phyloP scores from a whole-genome alignment of 768 basidiomycete genomes.

The Xerocomellus dryophilus region DNA sequence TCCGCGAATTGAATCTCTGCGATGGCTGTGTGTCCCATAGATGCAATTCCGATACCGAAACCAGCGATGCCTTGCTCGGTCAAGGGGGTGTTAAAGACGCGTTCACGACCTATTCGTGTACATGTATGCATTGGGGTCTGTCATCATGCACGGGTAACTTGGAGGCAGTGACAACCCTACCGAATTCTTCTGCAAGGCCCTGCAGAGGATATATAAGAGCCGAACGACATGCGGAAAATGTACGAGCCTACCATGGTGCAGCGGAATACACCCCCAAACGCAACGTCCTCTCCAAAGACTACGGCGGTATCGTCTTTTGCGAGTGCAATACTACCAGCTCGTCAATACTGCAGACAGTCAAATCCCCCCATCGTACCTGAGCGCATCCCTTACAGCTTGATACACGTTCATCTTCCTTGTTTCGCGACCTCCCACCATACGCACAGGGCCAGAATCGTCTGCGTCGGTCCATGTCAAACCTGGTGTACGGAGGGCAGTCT shows the following conservation, averaged over 20 bases:
- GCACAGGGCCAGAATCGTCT: conserved; percentile 39
- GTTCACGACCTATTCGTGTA: conserved; percentile 63
- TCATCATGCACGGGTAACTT: not conserved
- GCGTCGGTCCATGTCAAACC: conserved; percentile 72
- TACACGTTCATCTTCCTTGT: conserved; percentile 96
- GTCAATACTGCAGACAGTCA: conserved; percentile 5
- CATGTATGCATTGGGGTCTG: not conserved
- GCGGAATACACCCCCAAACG: conserved; percentile 92
- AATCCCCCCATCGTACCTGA: conserved; percentile 51
- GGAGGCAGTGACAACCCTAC: conserved; percentile 38
- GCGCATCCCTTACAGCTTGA: conserved; percentile 87
- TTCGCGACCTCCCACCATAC: conserved; percentile 69
- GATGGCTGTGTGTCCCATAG: conserved; percentile 93
- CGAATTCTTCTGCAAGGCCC: conserved; percentile 92
- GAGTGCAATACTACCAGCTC: conserved; percentile 63
- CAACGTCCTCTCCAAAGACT: conserved; percentile 89
- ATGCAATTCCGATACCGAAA: conserved; percentile 87
- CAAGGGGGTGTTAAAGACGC: conserved; percentile 93
- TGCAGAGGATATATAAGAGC: conserved; percentile 27
- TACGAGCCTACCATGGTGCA: conserved; percentile 74
- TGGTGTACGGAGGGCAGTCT: conserved; percentile 67
- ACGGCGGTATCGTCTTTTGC: conserved; percentile 83
- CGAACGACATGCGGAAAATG: not conserved
- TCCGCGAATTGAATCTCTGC: conserved; percentile 92
- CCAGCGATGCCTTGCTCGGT: conserved; percentile 94